Base-by-base conservation (phyloP, 2,329 filamentous ascomycete species). In the Immersiporthe knoxdaviesiana region DNA sequence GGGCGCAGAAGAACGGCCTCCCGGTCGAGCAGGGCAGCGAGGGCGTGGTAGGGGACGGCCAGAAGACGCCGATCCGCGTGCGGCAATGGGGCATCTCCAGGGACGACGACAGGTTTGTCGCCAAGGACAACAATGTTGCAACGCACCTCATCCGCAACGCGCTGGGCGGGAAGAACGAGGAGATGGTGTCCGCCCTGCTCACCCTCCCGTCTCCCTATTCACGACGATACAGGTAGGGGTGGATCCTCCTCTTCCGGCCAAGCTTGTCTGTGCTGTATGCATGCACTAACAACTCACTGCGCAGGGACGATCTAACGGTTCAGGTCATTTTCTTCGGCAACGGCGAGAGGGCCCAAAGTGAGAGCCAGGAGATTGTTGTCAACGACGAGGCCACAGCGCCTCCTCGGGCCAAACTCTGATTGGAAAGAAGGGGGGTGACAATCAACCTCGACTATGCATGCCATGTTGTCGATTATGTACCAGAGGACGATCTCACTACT, bases 251-350 rank as follows among this genome's bases (percentile, higher is more conserved):
- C n/a, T 24, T 58, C 27, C 21, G 1, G 14, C 69, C 30, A n/a
- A 21, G 60, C 52, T 59, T 41, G n/a, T 2, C 54, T 59, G 47
- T 3, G 5, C 58, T 58, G 62, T 21, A 24, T 65, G 62, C n/a
- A 24, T 65, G 27, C 35, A 50, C 59, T 72, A 68, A 66, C 52
- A 74, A 54, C 37, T 65, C 18, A 66, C 74, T 68, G 75, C 70
- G 62, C 70, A 95, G 93, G 74, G 96, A 99, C 78, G 96, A 99
- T 78, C 83, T 99, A 72, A 99, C 96, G 0, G 95, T 99, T 21
- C 93, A 99, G 79, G 96, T 99, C 71, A 97, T 99, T 77, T 99
- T 99, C 86, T 99, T 99, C 76, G 96, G 96, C 70, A 89, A 97
- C 74, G 88, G 91, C 47, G 84, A 90, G 66, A 90, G 90, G 78